These are phyloP conservation scores for Cronartium quercuum DNA, from an alignment of 1,284 basidiomycete genomes.

Conservation along the genomic window DNA sequence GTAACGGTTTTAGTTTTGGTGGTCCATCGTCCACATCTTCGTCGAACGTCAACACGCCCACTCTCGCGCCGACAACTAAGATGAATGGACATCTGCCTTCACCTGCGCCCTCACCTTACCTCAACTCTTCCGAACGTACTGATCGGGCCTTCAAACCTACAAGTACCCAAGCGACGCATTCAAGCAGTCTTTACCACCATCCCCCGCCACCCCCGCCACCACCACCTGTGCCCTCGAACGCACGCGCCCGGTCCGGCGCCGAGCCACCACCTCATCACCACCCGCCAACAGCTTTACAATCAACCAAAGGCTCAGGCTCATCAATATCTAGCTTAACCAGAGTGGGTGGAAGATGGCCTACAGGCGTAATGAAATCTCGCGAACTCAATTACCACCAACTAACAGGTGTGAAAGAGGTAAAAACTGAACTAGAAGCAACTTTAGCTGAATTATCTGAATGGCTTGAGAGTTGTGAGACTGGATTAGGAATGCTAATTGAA, in stretches of 20 bases:
- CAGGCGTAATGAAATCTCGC: slow-evolving; percentile 11
- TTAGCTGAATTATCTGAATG: slow-evolving; percentile 15
- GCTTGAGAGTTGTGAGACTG: slow-evolving; percentile 20
- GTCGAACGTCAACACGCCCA: background rate
- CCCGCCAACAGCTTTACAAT: background rate
- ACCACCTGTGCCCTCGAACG: background rate
- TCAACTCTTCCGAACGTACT: slow-evolving; percentile 12
- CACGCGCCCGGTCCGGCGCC: background rate
- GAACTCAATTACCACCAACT: slow-evolving; percentile 14
- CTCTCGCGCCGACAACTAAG: background rate
- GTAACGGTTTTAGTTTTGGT: slow-evolving; percentile 34
- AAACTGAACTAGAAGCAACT: slow-evolving; percentile 5
- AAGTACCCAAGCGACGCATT: background rate
- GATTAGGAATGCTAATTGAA: slow-evolving; percentile 22
- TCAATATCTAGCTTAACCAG: background rate
- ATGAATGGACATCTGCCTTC: background rate
- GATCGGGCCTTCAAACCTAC: slow-evolving; percentile 3
- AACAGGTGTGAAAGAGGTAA: background rate
- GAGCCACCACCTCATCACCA: background rate
- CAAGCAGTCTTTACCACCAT: background rate
- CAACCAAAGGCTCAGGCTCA: background rate
- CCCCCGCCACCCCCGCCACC: too few species aligned
- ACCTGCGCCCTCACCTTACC: background rate
- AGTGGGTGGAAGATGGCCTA: slow-evolving; percentile 1
- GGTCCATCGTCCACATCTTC: slow-evolving; percentile 4